These are phyloP conservation scores for Picea abies DNA, from an alignment of 83 land plant species.

Conservation along the genomic window DNA sequence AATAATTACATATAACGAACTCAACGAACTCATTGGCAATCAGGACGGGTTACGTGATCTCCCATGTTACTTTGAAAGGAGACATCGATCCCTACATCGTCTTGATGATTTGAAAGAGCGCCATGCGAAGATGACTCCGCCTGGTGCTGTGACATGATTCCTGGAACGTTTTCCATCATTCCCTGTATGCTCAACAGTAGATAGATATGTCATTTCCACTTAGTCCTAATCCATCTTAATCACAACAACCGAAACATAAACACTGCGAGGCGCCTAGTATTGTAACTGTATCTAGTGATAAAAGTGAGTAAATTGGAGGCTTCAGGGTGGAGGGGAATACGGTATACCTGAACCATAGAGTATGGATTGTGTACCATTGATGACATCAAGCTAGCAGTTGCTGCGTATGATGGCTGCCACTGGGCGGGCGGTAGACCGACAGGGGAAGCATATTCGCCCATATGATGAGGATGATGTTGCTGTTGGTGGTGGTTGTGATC, in stretches of 20 bases:
- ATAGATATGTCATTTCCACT: not conserved
- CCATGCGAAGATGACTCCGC: not conserved
- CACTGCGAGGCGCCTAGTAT: not conserved
- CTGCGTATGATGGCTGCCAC: conserved; percentile 7
- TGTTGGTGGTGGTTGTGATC: not conserved
- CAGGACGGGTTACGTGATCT: not conserved
- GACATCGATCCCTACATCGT: not conserved
- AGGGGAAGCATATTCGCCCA: not conserved
- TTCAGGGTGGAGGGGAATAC: not conserved
- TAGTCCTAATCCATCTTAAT: not conserved
- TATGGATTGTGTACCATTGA: not conserved
- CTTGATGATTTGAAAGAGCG: not conserved
- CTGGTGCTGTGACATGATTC: not conserved
- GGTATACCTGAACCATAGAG: not conserved
- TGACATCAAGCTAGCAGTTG: not conserved
- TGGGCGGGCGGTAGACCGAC: not conserved
- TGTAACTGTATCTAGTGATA: not conserved
- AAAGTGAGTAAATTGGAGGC: not conserved
- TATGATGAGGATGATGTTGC: conserved; percentile 3
- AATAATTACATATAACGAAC: not conserved
- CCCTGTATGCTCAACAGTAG: not conserved
- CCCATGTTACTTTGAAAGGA: not conserved
- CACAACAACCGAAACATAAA: not conserved
- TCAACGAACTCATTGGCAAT: not conserved
- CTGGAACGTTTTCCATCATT: conserved; percentile 2